Conservation (phyloP, 306 rosid species). For the Astragalus glycyphyllos region DNA sequence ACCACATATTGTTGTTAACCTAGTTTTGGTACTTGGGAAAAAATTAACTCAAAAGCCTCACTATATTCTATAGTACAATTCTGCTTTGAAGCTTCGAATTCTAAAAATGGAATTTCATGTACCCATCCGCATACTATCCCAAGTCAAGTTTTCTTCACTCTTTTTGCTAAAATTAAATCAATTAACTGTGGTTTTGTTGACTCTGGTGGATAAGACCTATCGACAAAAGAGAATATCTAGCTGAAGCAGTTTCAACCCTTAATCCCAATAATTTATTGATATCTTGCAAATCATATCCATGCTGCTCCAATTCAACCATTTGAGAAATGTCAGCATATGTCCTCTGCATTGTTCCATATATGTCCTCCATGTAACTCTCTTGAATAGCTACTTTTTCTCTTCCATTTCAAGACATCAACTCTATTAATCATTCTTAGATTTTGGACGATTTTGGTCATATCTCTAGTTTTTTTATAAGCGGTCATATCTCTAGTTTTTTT, state of each 20-base stretch:
- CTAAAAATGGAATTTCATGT: not conserved
- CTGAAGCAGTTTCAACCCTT: not conserved
- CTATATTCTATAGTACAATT: not conserved
- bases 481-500: no score
- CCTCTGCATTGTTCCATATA: not conserved
- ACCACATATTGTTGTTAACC: not conserved
- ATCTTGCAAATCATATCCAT: not conserved
- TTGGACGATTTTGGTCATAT: no score
- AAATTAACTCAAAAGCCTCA: not conserved
- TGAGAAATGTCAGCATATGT: no score
- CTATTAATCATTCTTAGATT: not conserved
- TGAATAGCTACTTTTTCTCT: not conserved
- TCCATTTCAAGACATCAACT: not conserved
- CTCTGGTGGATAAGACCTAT: not conserved
- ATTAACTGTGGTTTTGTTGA: not conserved
- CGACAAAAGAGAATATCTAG: not conserved
- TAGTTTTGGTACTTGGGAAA: not conserved
- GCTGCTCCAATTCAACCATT: slow-evolving; percentile 10
- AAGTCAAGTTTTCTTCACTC: not conserved
- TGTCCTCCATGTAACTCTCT: not conserved
- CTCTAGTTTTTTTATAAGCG: no score
- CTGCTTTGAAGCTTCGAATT: not conserved
- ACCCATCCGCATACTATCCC: not conserved
- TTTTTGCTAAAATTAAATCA: not conserved
- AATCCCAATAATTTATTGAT: no score